A percentile compares a stretch with the other conserved stretches of the same genome.
These are phyloP conservation scores for Phoenix dactylifera DNA, from an alignment of 176 grass and related monocot genomes.

Conservation along the genomic window DNA sequence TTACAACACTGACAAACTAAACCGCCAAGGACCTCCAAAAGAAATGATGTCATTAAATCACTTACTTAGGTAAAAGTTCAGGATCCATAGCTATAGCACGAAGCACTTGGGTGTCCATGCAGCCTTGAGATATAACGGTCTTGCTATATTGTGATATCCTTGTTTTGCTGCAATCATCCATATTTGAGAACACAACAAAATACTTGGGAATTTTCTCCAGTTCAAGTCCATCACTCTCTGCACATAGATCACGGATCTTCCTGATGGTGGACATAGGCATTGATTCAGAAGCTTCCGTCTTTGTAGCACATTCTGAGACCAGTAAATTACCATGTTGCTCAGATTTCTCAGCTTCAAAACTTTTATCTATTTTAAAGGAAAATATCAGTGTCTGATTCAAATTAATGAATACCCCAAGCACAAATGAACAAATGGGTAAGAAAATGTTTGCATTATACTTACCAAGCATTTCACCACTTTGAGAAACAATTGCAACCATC, in stretches of 20 bases:
- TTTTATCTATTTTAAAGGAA: background rate
- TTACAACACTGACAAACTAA: too few species aligned
- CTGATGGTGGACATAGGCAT: conserved; percentile 9
- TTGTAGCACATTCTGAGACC: background rate
- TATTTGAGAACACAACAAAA: conserved; percentile 36
- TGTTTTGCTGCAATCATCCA: conserved; percentile 34
- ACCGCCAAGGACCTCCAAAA: background rate
- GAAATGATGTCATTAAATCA: conserved; percentile 18
- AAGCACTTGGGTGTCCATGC: conserved; percentile 27
- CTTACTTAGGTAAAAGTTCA: conserved; percentile 53
- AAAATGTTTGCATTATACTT: too few species aligned
- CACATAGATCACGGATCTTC: background rate
- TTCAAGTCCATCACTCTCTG: conserved; percentile 6
- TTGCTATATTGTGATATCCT: conserved; percentile 40
- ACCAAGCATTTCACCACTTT: too few species aligned
- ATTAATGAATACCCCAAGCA: too few species aligned
- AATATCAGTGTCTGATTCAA: too few species aligned
- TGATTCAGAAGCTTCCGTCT: background rate
- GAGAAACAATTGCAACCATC: too few species aligned
- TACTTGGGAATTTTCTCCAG: conserved; percentile 18
- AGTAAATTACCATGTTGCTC: background rate
- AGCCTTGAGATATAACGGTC: conserved; percentile 27
- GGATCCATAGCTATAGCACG: conserved; percentile 47
- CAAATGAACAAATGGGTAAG: too few species aligned
- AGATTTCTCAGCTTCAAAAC: background rate